phyloP scores from a whole-genome alignment of 2,329 filamentous ascomycete species.

The Hypoxylon sp. region DNA sequence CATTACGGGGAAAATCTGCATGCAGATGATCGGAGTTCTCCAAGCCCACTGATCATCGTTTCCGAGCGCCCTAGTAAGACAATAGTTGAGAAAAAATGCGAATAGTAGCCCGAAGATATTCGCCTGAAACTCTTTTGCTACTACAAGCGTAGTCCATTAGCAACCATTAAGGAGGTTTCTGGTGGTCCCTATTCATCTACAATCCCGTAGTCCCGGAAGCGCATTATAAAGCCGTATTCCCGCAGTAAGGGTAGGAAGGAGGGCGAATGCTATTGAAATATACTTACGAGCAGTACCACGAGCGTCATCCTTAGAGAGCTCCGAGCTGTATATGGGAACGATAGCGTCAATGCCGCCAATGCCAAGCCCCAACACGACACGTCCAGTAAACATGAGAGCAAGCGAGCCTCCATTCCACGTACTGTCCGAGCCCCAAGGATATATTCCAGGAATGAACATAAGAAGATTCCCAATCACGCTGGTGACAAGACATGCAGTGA shows the following conservation, averaged over 20 bases:
- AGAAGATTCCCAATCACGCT: constrained; percentile 70
- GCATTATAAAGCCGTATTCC: background rate
- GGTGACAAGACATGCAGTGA: constrained; percentile 68
- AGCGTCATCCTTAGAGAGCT: constrained; percentile 69
- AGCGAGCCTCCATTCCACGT: constrained; percentile 64
- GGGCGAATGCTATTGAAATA: background rate
- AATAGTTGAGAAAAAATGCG: constrained; percentile 72
- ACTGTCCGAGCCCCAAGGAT: constrained; percentile 57
- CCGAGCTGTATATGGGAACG: constrained; percentile 72
- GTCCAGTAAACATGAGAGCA: constrained; percentile 55
- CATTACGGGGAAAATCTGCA: constrained; percentile 71
- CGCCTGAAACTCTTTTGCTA: constrained; percentile 75
- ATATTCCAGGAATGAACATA: constrained; percentile 71
- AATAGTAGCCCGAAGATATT: constrained; percentile 75
- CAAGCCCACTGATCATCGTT: constrained; percentile 73
- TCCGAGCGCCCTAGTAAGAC: constrained; percentile 66
- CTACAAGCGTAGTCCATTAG: constrained; percentile 16
- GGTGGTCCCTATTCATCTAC: background rate
- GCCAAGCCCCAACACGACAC: constrained; percentile 60
- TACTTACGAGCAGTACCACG: constrained; percentile 64
- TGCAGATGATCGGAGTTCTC: constrained; percentile 71
- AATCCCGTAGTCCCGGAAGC: background rate
- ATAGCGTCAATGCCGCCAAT: constrained; percentile 73
- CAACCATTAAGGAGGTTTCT: background rate
- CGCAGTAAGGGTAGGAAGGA: no score